Percentiles rank a stretch among this genome's conserved stretches.
Conservation (phyloP, 1,139 yeast genomes). For the Protomyces macrosporus region DNA sequence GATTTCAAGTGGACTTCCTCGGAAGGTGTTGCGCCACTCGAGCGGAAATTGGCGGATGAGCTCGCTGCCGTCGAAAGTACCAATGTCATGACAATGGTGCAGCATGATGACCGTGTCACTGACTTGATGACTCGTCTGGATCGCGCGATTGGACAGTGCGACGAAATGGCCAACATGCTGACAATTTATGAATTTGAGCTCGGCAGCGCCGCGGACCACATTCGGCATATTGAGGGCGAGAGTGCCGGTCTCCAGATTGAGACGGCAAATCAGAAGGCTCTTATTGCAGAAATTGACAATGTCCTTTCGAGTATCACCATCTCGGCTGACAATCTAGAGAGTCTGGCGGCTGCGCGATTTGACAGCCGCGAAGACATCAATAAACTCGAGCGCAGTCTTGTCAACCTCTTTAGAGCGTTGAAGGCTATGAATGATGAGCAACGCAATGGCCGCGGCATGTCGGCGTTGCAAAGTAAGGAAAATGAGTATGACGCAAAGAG, state of each 20-base stretch:
- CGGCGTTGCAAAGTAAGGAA: constrained; percentile 36
- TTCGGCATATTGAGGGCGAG: constrained; percentile 65
- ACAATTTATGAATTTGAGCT: constrained; percentile 56
- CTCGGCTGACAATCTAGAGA: constrained; percentile 51
- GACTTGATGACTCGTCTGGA: constrained; percentile 45
- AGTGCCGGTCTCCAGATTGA: constrained; percentile 80
- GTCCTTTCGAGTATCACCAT: constrained; percentile 65
- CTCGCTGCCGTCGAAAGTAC: constrained; percentile 54
- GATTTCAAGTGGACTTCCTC: constrained; percentile 68
- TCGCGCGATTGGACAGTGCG: constrained; percentile 50
- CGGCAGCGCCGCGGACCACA: constrained; percentile 59
- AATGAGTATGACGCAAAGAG: constrained; percentile 26
- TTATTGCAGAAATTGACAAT: constrained; percentile 65
- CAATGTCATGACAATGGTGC: constrained; percentile 47
- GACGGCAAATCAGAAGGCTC: constrained; percentile 68
- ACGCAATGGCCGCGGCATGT: constrained; percentile 41
- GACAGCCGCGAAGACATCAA: constrained; percentile 41
- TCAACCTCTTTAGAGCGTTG: constrained; percentile 60
- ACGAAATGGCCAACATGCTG: constrained; percentile 53
- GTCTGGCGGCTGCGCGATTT: constrained; percentile 45
- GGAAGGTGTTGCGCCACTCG: constrained; percentile 56
- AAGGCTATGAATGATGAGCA: constrained; percentile 44
- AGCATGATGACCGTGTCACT: constrained; percentile 44
- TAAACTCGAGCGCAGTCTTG: constrained; percentile 54
- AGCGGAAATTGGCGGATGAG: constrained; percentile 54